Percentiles rank a stretch among this genome's conserved stretches.
Conservation (phyloP, 805 yeast genomes). For the Sugiyamaella smithiae region DNA sequence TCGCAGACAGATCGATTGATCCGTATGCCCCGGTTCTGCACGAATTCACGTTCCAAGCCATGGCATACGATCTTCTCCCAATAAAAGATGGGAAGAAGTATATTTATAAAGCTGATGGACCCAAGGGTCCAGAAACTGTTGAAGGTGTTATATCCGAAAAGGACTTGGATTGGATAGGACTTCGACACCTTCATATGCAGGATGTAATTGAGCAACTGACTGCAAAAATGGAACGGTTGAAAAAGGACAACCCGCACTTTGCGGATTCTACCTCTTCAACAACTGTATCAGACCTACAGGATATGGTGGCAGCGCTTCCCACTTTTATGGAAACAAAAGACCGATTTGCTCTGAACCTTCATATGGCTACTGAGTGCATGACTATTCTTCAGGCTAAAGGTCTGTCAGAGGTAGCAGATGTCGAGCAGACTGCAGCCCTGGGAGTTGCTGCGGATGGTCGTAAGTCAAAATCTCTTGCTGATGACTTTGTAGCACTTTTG, state of each 20-base stretch:
- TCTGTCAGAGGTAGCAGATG: slow-evolving; percentile 70
- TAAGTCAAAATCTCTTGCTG: slow-evolving; percentile 54
- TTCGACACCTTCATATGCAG: slow-evolving; percentile 72
- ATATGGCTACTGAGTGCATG: slow-evolving; percentile 58
- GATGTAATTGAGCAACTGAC: slow-evolving; percentile 65
- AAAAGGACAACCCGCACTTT: slow-evolving; percentile 70
- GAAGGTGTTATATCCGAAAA: slow-evolving; percentile 51
- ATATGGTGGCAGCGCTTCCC: slow-evolving; percentile 52
- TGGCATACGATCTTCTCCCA: slow-evolving; percentile 74
- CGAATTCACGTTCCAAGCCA: slow-evolving; percentile 87
- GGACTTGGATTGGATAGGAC: slow-evolving; percentile 68
- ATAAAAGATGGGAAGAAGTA: slow-evolving; percentile 46
- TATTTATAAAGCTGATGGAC: slow-evolving; percentile 47
- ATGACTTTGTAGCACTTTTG: slow-evolving; percentile 56
- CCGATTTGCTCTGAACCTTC: slow-evolving; percentile 35
- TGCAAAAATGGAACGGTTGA: slow-evolving; percentile 58
- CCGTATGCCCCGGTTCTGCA: slow-evolving; percentile 80
- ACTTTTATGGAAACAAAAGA: slow-evolving; percentile 36
- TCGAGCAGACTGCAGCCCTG: slow-evolving; percentile 79
- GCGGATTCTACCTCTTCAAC: slow-evolving; percentile 65
- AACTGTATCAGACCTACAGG: slow-evolving; percentile 66
- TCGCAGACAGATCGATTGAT: slow-evolving; percentile 83
- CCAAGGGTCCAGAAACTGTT: slow-evolving; percentile 37
- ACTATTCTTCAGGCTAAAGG: slow-evolving; percentile 54
- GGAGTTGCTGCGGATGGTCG: slow-evolving; percentile 70